A percentile compares a stretch with the other conserved stretches of the same genome.
Conservation (phyloP, 2,329 filamentous ascomycete genomes). For the Penicillium sp. region DNA sequence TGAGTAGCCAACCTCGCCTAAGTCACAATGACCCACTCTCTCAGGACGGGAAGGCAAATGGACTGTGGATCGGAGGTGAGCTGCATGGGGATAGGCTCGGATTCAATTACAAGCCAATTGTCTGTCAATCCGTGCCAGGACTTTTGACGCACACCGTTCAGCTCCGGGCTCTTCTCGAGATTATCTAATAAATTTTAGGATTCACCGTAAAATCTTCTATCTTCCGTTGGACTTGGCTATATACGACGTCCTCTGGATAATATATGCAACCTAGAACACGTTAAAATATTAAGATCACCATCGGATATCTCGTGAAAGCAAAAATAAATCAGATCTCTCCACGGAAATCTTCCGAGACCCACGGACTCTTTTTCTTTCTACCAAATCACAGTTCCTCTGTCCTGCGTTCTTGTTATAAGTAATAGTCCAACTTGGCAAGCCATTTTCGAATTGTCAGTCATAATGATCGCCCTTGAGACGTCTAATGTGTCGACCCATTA, state of each 20-base stretch:
- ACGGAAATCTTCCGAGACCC: not conserved
- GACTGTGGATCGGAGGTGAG: not conserved
- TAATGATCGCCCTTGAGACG: constrained; percentile 2
- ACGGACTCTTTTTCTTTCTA: not conserved
- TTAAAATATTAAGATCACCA: constrained; percentile 1
- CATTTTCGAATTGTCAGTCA: not conserved
- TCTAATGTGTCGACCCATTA: not conserved
- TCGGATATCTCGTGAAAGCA: not conserved
- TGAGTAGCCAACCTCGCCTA: constrained; percentile 13
- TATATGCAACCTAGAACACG: not conserved
- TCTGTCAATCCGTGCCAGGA: not conserved
- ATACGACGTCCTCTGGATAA: not conserved
- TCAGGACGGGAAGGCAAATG: constrained; percentile 9
- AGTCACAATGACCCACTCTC: not conserved
- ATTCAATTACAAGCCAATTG: not conserved
- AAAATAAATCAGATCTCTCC: constrained; percentile 3
- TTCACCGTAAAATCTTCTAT: not conserved
- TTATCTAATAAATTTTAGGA: not conserved
- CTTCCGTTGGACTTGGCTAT: not conserved
- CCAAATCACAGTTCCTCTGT: not conserved
- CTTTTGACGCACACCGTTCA: not conserved
- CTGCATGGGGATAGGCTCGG: not conserved
- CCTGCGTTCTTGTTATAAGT: not conserved
- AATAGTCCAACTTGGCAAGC: not conserved
- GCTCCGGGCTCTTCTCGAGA: not conserved